phyloP scores from a whole-genome alignment of 2,329 filamentous ascomycete genomes.

The Cladophialophora yegresii region DNA sequence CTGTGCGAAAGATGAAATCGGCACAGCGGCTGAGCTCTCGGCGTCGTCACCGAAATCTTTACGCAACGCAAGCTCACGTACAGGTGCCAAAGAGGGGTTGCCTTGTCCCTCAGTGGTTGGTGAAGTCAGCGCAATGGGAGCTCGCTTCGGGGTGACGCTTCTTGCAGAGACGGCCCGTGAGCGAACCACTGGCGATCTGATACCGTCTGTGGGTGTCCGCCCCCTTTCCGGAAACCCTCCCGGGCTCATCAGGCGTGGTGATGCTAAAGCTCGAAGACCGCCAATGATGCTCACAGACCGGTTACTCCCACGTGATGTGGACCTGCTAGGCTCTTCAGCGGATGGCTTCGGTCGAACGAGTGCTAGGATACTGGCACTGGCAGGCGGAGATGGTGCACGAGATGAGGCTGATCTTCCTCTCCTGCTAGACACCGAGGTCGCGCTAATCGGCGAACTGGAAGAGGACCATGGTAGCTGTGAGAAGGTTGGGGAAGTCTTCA shows the following conservation, averaged over 20 bases:
- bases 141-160: conserved; percentile 20
- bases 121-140: background rate
- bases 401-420: conserved; percentile 30
- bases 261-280: conserved; percentile 43
- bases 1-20: conserved; percentile 42
- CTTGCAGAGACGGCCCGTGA: conserved; percentile 13
- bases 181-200: background rate
- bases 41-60: conserved; percentile 22
- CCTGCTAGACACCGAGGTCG: conserved; percentile 14
- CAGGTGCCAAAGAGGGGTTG: conserved; percentile 9
- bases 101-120: conserved; percentile 10
- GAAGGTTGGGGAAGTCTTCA: conserved; percentile 48
- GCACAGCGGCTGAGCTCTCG: conserved; percentile 15
- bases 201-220: conserved; percentile 3
- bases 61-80: conserved; percentile 31
- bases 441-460: conserved; percentile 35
- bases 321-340: conserved; percentile 38
- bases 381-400: conserved; percentile 32
- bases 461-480: conserved; percentile 27
- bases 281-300: conserved; percentile 43
- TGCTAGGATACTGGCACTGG: conserved; percentile 29
- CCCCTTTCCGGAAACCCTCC: conserved; percentile 18
- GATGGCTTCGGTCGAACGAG: conserved; percentile 37
- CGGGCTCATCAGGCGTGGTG: conserved; percentile 28
- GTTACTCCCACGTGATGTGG: conserved; percentile 40